Conservation (phyloP, 2,329 filamentous ascomycete genomes). For the Podosphaera leucotricha region DNA sequence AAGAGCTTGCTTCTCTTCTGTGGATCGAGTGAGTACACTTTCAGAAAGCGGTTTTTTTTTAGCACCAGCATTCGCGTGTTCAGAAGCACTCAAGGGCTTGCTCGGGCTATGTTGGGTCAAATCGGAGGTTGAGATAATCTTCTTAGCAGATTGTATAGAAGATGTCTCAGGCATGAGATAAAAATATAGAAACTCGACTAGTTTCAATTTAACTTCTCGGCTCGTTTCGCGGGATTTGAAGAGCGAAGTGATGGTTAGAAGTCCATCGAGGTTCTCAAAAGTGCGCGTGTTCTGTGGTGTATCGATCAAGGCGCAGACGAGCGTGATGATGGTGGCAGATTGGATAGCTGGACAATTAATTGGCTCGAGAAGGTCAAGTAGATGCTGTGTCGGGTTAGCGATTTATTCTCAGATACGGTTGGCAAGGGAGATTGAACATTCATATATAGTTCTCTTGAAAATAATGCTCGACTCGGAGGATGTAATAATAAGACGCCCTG, state of each 20-base stretch:
- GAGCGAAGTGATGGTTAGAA: slow-evolving; percentile 73
- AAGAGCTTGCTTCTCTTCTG: slow-evolving; percentile 42
- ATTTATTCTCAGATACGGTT: background rate
- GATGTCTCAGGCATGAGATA: slow-evolving; percentile 87
- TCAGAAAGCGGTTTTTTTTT: slow-evolving; percentile 16
- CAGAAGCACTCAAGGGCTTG: slow-evolving; percentile 38
- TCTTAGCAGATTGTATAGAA: slow-evolving; percentile 26
- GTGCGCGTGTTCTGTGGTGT: slow-evolving; percentile 70
- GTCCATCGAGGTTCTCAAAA: slow-evolving; percentile 77
- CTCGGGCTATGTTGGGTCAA: slow-evolving; percentile 44
- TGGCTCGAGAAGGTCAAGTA: slow-evolving; percentile 83
- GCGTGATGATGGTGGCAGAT: slow-evolving; percentile 66
- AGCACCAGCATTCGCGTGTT: slow-evolving; percentile 17
- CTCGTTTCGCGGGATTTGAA: slow-evolving; percentile 76
- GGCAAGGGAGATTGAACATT: slow-evolving; percentile 32
- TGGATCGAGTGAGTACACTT: slow-evolving; percentile 25
- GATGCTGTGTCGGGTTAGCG: slow-evolving; percentile 27
- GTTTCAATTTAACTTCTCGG: slow-evolving; percentile 76
- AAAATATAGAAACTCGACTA: slow-evolving; percentile 96
- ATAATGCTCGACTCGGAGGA: slow-evolving; percentile 68
- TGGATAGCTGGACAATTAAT: slow-evolving; percentile 83
- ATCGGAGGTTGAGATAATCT: slow-evolving; percentile 22
- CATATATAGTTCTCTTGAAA: slow-evolving; percentile 81
- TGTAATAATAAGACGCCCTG: slow-evolving; percentile 77
- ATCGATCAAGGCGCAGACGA: slow-evolving; percentile 73